Percentiles rank a stretch among this genome's conserved stretches.
phyloP scores from a whole-genome alignment of 2,329 filamentous ascomycete genomes.

The Microascus cirrosus region DNA sequence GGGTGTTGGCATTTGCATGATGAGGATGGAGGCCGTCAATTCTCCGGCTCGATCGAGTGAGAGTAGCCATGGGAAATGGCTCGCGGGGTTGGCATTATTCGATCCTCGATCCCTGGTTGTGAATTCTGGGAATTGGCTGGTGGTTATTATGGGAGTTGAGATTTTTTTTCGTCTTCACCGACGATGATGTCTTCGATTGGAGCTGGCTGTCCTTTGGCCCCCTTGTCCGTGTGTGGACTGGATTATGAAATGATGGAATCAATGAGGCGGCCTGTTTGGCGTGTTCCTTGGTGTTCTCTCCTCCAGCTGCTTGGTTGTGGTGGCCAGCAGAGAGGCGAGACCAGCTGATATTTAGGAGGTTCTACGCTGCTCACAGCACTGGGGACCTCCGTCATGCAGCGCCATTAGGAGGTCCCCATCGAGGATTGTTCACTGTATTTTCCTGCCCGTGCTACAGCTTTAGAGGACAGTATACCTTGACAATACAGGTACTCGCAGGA shows the following conservation, averaged over 20 bases:
- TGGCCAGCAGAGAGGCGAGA: no score
- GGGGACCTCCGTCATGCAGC: no score
- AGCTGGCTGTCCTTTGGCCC: background rate
- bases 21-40: constrained; percentile 31
- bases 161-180: background rate
- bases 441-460: no score
- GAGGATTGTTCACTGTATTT: no score
- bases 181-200: background rate
- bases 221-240: background rate
- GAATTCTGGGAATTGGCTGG: constrained; percentile 15
- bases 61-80: constrained; percentile 33
- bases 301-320: background rate
- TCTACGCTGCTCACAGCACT: no score
- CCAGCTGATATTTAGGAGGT: no score
- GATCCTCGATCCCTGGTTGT: constrained; percentile 19
- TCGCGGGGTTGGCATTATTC: background rate
- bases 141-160: background rate
- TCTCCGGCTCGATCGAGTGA: constrained; percentile 39
- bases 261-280: background rate
- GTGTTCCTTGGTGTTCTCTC: background rate
- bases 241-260: background rate
- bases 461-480: no score
- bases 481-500: no score
- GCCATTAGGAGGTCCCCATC: no score
- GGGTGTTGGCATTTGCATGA: constrained; percentile 15